Evolutionary conservation across 192 early-diverging fungal genomes (phyloP).

Genomic region (Backusella morwellensis): DNA sequence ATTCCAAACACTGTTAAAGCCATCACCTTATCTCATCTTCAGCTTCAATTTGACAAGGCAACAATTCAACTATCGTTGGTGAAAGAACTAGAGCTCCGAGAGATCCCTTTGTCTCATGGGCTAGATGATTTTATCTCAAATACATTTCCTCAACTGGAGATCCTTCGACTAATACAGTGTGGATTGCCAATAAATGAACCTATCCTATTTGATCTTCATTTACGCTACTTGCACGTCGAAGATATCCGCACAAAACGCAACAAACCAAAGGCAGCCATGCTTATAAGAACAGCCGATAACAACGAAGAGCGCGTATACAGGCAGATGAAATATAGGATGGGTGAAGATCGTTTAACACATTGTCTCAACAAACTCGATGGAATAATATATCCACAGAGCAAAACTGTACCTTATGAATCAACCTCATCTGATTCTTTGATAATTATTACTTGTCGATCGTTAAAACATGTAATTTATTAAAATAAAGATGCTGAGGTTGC

Average conservation of each 20-base stretch:
- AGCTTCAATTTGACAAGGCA: not conserved
- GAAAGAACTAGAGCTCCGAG: not conserved
- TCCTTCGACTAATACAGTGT: not conserved
- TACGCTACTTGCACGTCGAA: not conserved
- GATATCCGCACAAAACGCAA: not conserved
- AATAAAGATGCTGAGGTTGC: not conserved
- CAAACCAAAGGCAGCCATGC: not conserved
- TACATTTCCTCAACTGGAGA: not conserved
- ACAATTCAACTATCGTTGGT: not conserved
- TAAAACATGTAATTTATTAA: not conserved
- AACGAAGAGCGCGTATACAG: not conserved
- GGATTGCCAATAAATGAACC: not conserved
- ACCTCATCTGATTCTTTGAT: not conserved
- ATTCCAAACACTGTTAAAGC: not conserved
- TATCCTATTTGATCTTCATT: not conserved
- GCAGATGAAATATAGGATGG: not conserved
- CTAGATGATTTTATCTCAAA: not conserved
- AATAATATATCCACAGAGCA: not conserved
- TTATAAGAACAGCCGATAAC: not conserved
- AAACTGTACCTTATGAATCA: not conserved
- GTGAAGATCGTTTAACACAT: not conserved
- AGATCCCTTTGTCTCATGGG: not conserved
- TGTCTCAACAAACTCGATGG: not conserved
- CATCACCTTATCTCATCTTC: not conserved
- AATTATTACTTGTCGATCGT: not conserved